phyloP scores from a whole-genome alignment of 2,329 filamentous ascomycete species.

The Mycocentrospora acerina region DNA sequence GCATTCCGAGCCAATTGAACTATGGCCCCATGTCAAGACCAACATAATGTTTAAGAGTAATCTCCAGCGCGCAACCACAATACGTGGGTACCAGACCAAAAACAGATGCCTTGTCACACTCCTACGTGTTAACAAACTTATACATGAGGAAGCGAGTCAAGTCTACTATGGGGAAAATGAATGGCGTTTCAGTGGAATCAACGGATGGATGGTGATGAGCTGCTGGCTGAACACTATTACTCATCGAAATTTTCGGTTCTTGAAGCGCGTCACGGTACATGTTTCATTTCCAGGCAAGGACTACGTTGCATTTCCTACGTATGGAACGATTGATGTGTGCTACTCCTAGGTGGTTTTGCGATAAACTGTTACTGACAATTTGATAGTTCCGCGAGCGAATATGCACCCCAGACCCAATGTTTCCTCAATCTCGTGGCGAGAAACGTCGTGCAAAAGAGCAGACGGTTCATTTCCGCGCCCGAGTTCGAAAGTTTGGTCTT shows the following conservation, averaged over 20 bases:
- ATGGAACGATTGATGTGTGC: background rate
- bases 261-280: conserved; percentile 1
- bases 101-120: background rate
- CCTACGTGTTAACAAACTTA: conserved; percentile 2
- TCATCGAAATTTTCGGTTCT: background rate
- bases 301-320: background rate
- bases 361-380: background rate
- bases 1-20: conserved; percentile 4
- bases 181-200: conserved; percentile 14
- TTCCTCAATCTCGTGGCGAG: background rate
- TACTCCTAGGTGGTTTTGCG: too few species aligned
- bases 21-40: conserved; percentile 9
- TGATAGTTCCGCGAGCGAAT: background rate
- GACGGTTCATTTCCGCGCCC: background rate
- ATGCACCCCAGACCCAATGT: background rate
- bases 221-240: conserved; percentile 1
- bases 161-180: conserved; percentile 12
- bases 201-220: conserved; percentile 8
- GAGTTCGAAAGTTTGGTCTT: background rate
- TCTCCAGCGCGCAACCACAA: background rate
- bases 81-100: background rate
- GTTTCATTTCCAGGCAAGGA: conserved; percentile 1
- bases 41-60: conserved; percentile 2
- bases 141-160: conserved; percentile 7
- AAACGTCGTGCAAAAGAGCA: background rate